phyloP scores from a whole-genome alignment of 2,329 filamentous ascomycete species.

The Truncatella angustata region DNA sequence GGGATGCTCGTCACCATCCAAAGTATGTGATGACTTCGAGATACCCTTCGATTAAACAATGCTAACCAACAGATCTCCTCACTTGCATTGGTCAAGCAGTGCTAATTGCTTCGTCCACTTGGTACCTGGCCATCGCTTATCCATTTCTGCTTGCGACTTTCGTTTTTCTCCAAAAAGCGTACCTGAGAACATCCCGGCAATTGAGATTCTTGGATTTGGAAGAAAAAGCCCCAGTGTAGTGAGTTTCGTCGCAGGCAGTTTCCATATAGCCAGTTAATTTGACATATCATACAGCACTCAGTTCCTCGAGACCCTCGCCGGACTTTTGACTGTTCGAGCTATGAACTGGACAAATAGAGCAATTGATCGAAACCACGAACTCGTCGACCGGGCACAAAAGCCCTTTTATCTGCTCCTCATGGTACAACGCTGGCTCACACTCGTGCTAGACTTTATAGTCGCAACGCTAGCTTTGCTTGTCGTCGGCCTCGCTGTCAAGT shows the following conservation, averaged over 20 bases:
- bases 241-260: background rate
- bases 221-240: slow-evolving; percentile 30
- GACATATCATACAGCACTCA: slow-evolving; percentile 10
- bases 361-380: background rate
- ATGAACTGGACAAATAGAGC: background rate
- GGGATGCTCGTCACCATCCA: slow-evolving; percentile 7
- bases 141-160: slow-evolving; percentile 26
- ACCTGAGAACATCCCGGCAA: slow-evolving; percentile 32
- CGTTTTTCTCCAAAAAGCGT: slow-evolving; percentile 26
- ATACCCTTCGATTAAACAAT: background rate
- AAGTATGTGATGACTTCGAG: background rate
- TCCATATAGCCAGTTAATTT: background rate
- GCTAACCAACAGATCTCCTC: background rate
- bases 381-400: background rate
- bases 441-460: slow-evolving; percentile 3
- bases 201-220: slow-evolving; percentile 31
- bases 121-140: slow-evolving; percentile 3
- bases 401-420: slow-evolving; percentile 5
- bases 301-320: background rate
- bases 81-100: background rate
- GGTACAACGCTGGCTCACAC: slow-evolving; percentile 1
- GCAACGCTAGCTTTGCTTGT: background rate
- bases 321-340: background rate
- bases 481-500: background rate
- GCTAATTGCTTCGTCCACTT: background rate